A percentile compares a stretch with the other conserved stretches of the same genome.
These are phyloP conservation scores for Blastocystis sp. DNA, from an alignment of 352 stramenopile genomes.

Conservation along the genomic window DNA sequence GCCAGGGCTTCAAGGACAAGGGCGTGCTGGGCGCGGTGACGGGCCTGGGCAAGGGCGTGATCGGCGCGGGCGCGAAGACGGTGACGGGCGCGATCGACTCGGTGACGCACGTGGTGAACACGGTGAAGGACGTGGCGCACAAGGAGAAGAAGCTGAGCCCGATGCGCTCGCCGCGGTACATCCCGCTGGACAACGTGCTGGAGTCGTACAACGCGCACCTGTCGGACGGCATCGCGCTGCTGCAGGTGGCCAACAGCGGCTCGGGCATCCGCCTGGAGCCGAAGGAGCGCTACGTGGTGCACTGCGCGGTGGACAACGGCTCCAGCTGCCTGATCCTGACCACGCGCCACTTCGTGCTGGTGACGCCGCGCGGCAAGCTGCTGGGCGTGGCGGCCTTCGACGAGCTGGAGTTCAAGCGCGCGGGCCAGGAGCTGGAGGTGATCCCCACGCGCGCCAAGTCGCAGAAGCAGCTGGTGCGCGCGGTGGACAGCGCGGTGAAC, in stretches of 20 bases:
- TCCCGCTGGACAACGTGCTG: constrained; percentile 65
- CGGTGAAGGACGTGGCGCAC: constrained; percentile 62
- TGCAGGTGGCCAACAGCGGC: constrained; percentile 40
- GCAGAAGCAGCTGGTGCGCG: constrained; percentile 53
- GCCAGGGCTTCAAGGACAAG: constrained; percentile 59
- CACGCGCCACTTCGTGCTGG: constrained; percentile 26
- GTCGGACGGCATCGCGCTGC: constrained; percentile 23
- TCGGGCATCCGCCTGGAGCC: constrained; percentile 36
- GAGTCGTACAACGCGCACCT: constrained; percentile 54
- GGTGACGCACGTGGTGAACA: constrained; percentile 62
- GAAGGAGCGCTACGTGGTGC: constrained; percentile 66
- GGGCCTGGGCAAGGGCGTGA: constrained; percentile 54
- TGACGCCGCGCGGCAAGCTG: constrained; percentile 35
- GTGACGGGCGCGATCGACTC: constrained; percentile 63
- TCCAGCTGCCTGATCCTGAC: constrained; percentile 43
- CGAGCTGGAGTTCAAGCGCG: constrained; percentile 25
- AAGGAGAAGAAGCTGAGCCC: constrained; percentile 60
- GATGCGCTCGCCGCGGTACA: constrained; percentile 58
- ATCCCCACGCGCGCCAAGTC: constrained; percentile 33
- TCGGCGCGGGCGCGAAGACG: constrained; percentile 55
- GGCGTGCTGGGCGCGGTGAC: constrained; percentile 47
- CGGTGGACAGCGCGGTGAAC: constrained; percentile 35
- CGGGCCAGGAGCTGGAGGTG: constrained; percentile 55
- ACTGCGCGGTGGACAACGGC: constrained; percentile 44
- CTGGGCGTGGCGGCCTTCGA: constrained; percentile 42